Evolutionary conservation across 192 early-diverging fungal genomes (phyloP).

Genomic region (Coemansia sp.): DNA sequence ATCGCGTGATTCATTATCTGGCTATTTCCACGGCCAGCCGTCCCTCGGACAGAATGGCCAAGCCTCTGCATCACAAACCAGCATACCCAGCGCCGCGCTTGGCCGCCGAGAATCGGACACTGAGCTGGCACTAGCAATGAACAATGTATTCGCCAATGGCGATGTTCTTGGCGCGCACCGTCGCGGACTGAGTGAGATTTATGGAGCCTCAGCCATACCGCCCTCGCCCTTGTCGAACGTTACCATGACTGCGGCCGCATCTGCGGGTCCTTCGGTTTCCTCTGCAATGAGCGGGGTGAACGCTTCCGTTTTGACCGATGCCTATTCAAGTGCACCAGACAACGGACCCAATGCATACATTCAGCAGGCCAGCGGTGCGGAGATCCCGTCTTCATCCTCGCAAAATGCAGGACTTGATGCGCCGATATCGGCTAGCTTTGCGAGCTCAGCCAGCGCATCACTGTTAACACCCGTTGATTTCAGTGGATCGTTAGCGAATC

Average conservation of each 20-base stretch:
- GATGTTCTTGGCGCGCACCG: conserved; percentile 38
- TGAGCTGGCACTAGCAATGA: conserved; percentile 53
- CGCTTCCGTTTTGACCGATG: not conserved
- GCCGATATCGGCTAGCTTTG: conserved; percentile 2
- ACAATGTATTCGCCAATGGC: conserved; percentile 45
- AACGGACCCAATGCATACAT: not conserved
- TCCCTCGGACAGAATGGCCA: conserved; percentile 2
- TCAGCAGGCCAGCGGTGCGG: not conserved
- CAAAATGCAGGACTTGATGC: not conserved
- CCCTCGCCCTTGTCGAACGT: conserved; percentile 47
- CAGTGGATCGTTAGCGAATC: not conserved
- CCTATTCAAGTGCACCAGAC: not conserved
- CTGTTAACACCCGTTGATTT: not conserved
- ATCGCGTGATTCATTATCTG: conserved; percentile 39
- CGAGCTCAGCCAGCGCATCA: not conserved
- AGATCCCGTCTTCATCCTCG: not conserved
- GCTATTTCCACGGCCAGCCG: conserved; percentile 15
- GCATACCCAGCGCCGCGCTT: conserved; percentile 11
- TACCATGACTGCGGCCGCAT: conserved; percentile 14
- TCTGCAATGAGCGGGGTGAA: conserved; percentile 27
- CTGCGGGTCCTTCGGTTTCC: not conserved
- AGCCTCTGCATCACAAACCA: not conserved
- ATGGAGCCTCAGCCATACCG: conserved; percentile 24
- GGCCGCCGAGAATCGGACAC: conserved; percentile 50
- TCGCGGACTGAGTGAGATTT: conserved; percentile 37